phyloP scores from a whole-genome alignment of 2,329 filamentous ascomycete species.

The Ceratocystiopsis sp. region DNA sequence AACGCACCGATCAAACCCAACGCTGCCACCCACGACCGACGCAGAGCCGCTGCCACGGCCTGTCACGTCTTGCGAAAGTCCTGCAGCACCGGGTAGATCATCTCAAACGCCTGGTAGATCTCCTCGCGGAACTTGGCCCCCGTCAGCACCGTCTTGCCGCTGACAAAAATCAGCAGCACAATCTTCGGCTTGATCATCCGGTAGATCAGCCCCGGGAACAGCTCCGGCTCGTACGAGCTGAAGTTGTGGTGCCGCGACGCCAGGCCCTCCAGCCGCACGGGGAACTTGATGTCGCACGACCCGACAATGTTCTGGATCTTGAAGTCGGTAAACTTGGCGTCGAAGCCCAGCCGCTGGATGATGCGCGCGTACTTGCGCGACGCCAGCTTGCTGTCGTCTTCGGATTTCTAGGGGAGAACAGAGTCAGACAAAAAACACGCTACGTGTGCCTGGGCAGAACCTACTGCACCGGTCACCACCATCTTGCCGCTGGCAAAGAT shows the following conservation, averaged over 20 bases:
- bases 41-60: too few species aligned
- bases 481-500: constrained; percentile 99
- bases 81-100: constrained; percentile 92
- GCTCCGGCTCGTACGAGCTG: constrained; percentile 93
- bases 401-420: constrained; percentile 44
- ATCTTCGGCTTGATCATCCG: constrained; percentile 99
- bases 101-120: constrained; percentile 91
- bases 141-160: constrained; percentile 93
- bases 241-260: constrained; percentile 98
- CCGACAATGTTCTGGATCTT: constrained; percentile 99
- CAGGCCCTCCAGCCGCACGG: constrained; percentile 88
- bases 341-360: constrained; percentile 99
- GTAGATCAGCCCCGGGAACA: constrained; percentile 98
- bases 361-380: constrained; percentile 96
- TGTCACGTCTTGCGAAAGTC: too few species aligned
- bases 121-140: constrained; percentile 96
- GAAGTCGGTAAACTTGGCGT: constrained; percentile 98
- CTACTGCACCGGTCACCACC: constrained; percentile 77
- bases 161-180: constrained; percentile 92
- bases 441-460: neutral
- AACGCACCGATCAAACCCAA: too few species aligned
- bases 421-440: neutral
- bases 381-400: constrained; percentile 94
- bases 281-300: constrained; percentile 98
- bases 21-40: too few species aligned